Evolutionary conservation across 768 basidiomycete species (phyloP), one percentile per base, ranked within the genome.

Genomic region (Bullera alba): DNA sequence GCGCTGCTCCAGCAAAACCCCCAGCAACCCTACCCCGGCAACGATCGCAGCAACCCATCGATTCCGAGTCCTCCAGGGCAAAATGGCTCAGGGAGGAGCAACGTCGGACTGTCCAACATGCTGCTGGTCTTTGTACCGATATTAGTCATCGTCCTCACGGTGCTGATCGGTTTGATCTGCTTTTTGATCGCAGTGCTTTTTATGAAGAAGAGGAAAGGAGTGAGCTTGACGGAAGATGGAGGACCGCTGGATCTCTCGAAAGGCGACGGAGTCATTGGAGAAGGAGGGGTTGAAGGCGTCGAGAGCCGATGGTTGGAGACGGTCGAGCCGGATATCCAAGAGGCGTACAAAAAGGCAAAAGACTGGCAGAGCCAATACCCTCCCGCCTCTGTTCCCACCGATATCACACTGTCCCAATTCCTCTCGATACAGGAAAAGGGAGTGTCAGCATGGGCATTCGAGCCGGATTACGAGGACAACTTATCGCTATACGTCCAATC

Each of bases 391-490:
- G 78, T 85, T 37, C 88, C 92, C 21, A 92, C 93, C 45, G 95
- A 99, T 72, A 97, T 99, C 74, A 99, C 93, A 0, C 78, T 99
- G 46, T 93, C 93, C 7, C 95, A 99, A 67, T 97, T 97, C 75
- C 83, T 99, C 19, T 91, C 92, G 23, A 99, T 99, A 51, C 95
- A 99, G 71, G 95, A 99, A 75, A 99, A 99, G 68, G 95, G 95
- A 58, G 93, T 99, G 38, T 93, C 92, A 23, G 95, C 95, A 16
- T 99, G 95, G 95, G 91, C 83, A 32, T 99, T 99, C 69, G 95
- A 99, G 72, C 95, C 95, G 29, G 95, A 97, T 71, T 96, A 92
- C 70, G 92, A 97, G 74, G 85, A 88, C 46, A 82, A 91, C 70
- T 85, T 87, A 57, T 89, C 87, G 6, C 79, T 97, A 38, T 80